These are phyloP conservation scores for Gnomoniopsis smithogilvyi DNA, from an alignment of 2,329 filamentous ascomycete genomes.

Conservation along the genomic window DNA sequence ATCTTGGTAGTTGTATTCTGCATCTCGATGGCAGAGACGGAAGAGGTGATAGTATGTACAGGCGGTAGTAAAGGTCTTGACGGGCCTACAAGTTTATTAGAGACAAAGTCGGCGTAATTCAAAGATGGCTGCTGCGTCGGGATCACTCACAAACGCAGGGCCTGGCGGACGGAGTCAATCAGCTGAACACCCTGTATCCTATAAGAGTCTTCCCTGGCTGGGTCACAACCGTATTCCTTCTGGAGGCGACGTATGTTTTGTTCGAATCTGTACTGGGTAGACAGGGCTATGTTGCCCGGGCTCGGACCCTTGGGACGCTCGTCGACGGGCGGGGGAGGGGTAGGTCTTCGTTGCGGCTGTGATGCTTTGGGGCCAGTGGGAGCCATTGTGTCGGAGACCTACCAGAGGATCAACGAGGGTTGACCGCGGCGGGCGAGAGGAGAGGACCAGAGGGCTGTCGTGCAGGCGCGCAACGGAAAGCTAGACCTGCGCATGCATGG, in stretches of 20 bases:
- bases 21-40: conserved; percentile 78
- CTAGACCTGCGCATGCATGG: no score
- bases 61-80: conserved; percentile 89
- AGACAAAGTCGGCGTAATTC: conserved; percentile 37
- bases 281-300: conserved; percentile 46
- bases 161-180: conserved; percentile 80
- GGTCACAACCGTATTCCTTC: conserved; percentile 65
- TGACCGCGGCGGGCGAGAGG: background rate
- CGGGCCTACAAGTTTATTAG: conserved; percentile 56
- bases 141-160: conserved; percentile 67
- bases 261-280: conserved; percentile 76
- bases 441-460: background rate
- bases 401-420: background rate
- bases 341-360: conserved; percentile 10
- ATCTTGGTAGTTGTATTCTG: conserved; percentile 82
- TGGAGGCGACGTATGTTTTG: conserved; percentile 74
- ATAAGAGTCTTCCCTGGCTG: conserved; percentile 74
- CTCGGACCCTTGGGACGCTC: conserved; percentile 35
- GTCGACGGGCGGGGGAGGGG: conserved; percentile 7
- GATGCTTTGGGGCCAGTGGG: conserved; percentile 14
- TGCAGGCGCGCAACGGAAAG: no score
- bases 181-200: conserved; percentile 83
- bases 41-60: conserved; percentile 94
- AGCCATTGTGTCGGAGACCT: background rate
- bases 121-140: conserved; percentile 1